Evolutionary conservation across 2,329 filamentous ascomycete species (phyloP), one percentile per base, ranked within the genome.

Genomic region (Fusarium buharicum): DNA sequence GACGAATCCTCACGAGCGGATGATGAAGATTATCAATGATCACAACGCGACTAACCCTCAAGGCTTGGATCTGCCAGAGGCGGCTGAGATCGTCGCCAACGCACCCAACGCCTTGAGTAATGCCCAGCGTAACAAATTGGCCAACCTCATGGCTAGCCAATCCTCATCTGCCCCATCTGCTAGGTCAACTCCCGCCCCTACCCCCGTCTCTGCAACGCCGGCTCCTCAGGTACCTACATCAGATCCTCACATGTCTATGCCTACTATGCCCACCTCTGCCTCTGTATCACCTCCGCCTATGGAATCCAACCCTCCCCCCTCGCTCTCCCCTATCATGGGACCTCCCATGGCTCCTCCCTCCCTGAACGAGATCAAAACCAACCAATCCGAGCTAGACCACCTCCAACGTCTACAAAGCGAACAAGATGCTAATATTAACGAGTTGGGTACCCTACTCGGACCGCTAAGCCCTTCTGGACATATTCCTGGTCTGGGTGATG

Each of bases 391-490:
- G 61, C 84, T 97, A 24, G 91, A 95, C 47, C 84, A 90, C 27
- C 82, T 98, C 3, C 86, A 91, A 62, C 89, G 88, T 38, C 81
- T 97, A 69, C 91, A 96, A 72, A 85, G 86, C 20, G 88, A 94
- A 57, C 93, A 97, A 70, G 88, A 90, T 58, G 84, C 84, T 43
- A 90, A 90, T 44, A 90, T 97, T 1, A 86, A 91, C 59, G 87
- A 91, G 55, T 81, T 97, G 10, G 87, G 87, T 47, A 87, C 86
- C 51, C 79, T 92, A 14, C 82, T 97, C 8, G 88, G 90, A 7
- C 93, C 93, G 0, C 82, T 96, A 12, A 93, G 89, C 69, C 93
- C 93, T 0, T 91, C 86, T 1, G 92, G 92, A 5, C 84, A 85
- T 14, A 91, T 96, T 31, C 90, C 92, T 1, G 91, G 91, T 5